Evolutionary conservation across 805 yeast genomes (phyloP).

Genomic region (Yarrowia osloensis): DNA sequence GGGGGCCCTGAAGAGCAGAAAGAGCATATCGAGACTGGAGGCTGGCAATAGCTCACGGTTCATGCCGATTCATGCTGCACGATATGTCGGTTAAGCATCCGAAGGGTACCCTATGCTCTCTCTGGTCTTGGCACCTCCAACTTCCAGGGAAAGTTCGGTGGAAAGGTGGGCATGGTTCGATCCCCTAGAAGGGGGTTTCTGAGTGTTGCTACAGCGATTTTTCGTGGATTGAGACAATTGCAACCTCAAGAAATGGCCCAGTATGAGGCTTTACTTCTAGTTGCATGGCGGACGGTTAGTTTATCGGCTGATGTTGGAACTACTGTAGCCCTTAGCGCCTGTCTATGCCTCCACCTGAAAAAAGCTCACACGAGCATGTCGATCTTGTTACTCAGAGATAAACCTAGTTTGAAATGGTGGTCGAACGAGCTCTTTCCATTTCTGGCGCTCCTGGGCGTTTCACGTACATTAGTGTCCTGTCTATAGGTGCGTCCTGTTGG

Average conservation of each 20-base stretch:
- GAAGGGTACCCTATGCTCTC: neutral
- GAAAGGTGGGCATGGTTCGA: slow-evolving; percentile 12
- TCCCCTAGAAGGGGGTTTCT: neutral
- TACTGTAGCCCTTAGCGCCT: too few relatives aligned
- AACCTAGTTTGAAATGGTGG: neutral
- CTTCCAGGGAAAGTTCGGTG: neutral
- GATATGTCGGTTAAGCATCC: slow-evolving; percentile 15
- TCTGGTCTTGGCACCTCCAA: neutral
- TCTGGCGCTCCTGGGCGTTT: neutral
- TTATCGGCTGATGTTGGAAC: too few relatives aligned
- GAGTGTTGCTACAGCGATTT: neutral
- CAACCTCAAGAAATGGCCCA: neutral
- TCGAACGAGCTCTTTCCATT: slow-evolving; percentile 21
- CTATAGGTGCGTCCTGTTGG: neutral
- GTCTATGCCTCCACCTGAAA: neutral
- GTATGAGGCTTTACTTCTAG: neutral
- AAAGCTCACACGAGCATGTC: slow-evolving; percentile 6
- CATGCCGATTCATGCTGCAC: neutral
- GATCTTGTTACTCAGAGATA: neutral
- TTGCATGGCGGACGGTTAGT: neutral
- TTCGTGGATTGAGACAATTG: neutral
- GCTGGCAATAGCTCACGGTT: too few relatives aligned
- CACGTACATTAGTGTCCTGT: neutral
- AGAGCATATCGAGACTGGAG: neutral
- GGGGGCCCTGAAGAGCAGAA: neutral